Evolutionary conservation across 1,139 yeast species (phyloP).

Genomic region (Pichia sp.): DNA sequence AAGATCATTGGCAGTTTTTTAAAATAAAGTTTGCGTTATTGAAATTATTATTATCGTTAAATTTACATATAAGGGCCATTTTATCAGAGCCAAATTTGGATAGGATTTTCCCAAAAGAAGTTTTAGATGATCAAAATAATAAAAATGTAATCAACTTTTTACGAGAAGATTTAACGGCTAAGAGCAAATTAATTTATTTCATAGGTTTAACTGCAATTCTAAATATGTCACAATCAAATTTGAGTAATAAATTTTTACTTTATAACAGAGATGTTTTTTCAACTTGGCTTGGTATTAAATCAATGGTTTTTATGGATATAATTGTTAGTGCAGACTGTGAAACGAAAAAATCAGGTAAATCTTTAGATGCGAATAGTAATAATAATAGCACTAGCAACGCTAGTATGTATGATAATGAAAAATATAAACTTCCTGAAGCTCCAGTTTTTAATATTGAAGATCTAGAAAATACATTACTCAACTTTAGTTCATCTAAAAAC

Average conservation of each 20-base stretch:
- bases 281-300: slow-evolving; percentile 7
- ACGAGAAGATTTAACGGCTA: background rate
- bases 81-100: background rate
- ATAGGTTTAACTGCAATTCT: slow-evolving; percentile 1
- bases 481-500: background rate
- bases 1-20: slow-evolving; percentile 8
- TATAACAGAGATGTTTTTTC: slow-evolving; percentile 11
- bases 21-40: slow-evolving; percentile 8
- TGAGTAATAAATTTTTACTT: slow-evolving; percentile 6
- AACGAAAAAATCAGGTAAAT: background rate
- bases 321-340: background rate
- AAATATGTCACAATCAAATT: background rate
- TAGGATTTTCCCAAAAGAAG: background rate
- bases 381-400: background rate
- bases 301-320: slow-evolving; percentile 2
- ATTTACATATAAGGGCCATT: background rate
- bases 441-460: background rate
- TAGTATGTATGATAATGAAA: too few relatives aligned
- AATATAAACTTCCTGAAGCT: background rate
- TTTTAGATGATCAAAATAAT: slow-evolving; percentile 1
- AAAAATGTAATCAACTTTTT: background rate
- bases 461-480: slow-evolving; percentile 1
- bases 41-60: background rate
- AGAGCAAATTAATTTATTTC: slow-evolving; percentile 3
- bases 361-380: background rate